Evolutionary conservation across 2,329 filamentous ascomycete species (phyloP).

Genomic region (Ophiobolus disseminans): DNA sequence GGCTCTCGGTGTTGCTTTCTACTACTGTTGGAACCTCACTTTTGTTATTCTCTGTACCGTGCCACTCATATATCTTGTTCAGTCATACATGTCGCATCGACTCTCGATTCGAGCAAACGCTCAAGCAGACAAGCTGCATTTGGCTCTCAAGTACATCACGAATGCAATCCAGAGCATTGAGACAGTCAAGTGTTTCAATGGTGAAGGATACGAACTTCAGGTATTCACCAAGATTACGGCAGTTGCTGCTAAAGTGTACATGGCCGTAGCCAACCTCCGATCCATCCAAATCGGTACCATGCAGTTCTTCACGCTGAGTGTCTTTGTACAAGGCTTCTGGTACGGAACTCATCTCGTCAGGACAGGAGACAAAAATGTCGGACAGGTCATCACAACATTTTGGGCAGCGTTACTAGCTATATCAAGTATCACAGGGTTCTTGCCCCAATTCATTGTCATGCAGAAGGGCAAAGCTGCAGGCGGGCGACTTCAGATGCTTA

Average conservation of each 20-base stretch:
- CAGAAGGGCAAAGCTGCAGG: slow-evolving; percentile 81
- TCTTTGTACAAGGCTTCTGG: slow-evolving; percentile 92
- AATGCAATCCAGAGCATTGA: slow-evolving; percentile 78
- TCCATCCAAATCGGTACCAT: slow-evolving; percentile 76
- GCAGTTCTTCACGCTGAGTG: slow-evolving; percentile 74
- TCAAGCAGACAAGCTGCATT: slow-evolving; percentile 72
- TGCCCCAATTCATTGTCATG: slow-evolving; percentile 79
- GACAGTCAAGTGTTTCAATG: slow-evolving; percentile 85
- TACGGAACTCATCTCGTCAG: slow-evolving; percentile 77
- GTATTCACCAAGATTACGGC: slow-evolving; percentile 68
- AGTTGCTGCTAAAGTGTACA: slow-evolving; percentile 68
- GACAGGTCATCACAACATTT: slow-evolving; percentile 81
- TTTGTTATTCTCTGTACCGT: slow-evolving; percentile 77
- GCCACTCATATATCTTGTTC: slow-evolving; percentile 68
- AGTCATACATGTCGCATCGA: slow-evolving; percentile 66
- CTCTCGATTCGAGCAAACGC: slow-evolving; percentile 71
- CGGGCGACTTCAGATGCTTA: slow-evolving; percentile 62
- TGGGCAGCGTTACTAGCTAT: slow-evolving; percentile 81
- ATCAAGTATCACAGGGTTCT: slow-evolving; percentile 74
- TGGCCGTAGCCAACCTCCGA: slow-evolving; percentile 71
- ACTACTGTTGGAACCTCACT: slow-evolving; percentile 83
- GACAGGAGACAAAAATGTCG: slow-evolving; percentile 64
- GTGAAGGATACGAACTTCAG: slow-evolving; percentile 70
- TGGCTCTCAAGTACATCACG: slow-evolving; percentile 74
- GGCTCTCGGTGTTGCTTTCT: slow-evolving; percentile 75